Evolutionary conservation across 1,284 basidiomycete species (phyloP), one percentile per base, ranked within the genome.

Genomic region (Ustilago lituana): DNA sequence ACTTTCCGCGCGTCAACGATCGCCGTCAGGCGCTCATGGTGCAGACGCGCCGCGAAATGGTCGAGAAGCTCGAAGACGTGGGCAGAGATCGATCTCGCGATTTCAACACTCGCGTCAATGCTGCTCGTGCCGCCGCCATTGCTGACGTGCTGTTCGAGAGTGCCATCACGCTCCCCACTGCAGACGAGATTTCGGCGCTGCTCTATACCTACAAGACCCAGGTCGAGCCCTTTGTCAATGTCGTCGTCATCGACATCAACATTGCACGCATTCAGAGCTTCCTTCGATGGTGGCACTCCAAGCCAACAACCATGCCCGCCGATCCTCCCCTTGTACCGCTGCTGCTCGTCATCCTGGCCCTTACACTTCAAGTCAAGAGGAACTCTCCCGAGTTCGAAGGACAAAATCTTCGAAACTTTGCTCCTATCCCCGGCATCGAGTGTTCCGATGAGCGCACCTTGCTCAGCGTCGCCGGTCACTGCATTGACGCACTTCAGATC

Each of bases 231-330:
- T 61, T 77, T 35, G 64, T 69, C 62, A 68, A 73, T 35, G 57
- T 72, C 23, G 68, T 73, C 12, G 53, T 73, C 20, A 70, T 77
- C 24, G 66, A 74, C 45, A 64, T 78, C 56, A 72, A 76, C 63
- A 62, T 67, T 32, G 56, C 75, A 8, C 63, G 77, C 31, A 68
- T 78, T 32, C 60, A 68, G 51, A 63, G 59, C 48, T 76, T 76
- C 57, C 59, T 75, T 2, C 51, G 62, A 36, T 78, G 77, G 77
- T 78, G 72, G 69, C 74, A 78, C 20, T 67, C 58, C 39, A 69
- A 73, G 27, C 73, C 69, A n/a, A 65, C 62, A 39, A 73, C 65
- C 23, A 65, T 78, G 57, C 76, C 74, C 23, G 60, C 73, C n/a
- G 76, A 78, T 33, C 69, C 76, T 35, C 69, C 73, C 3, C 56